Evolutionary conservation across 805 yeast genomes (phyloP), one percentile per base, ranked within the genome.

Genomic region (Helenozyma rhizophorensis): DNA sequence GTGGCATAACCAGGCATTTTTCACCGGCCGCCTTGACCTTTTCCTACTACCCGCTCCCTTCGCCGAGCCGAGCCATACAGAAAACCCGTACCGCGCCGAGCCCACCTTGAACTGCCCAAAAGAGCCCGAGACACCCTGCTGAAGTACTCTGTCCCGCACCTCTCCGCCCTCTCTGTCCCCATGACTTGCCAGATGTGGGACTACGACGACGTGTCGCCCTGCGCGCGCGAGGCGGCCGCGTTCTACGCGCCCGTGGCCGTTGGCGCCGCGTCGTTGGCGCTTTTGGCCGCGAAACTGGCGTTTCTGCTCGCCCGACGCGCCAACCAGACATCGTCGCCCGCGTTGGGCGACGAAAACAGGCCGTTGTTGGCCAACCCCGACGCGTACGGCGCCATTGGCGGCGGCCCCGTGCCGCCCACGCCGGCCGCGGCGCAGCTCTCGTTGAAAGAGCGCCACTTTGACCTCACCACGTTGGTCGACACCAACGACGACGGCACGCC

Each of bases 381-480:
- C 25, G 59, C 54, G 6, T 60, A 65, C 37, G 69, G 66, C 21
- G 41, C 68, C 16, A 44, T 52, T 15, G 39, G 39, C 23, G 21
- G 39, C 16, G 34, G 35, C 21, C 18, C 39, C 15, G 28, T 32
- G 17, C 22, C 32, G 16, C 28, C 30, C 23, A 16, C 31, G n/a
- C 31, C 28, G 21, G 17, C 34, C 4, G n/a, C 9, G 14, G 51
- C 55, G 5, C 37, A 34, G 16, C 43, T 37, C 12, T 50, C 48
- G 36, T 56, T 76, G 24, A 70, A 76, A 26, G 74, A 74, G 21
- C 72, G 72, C 27, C 93, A 83, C 53, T 83, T 83, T 44, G 83
- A 83, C 43, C 67, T 83, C 21, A 65, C 72, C 13, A 68, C 72
- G 14, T 53, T 83, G 23, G 61, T 70, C 10, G 72, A 78, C 12